Evolutionary conservation across 108 stramenopile species (phyloP), one percentile per base, ranked within the genome.

Genomic region (Nannochloropsis oceanica): DNA sequence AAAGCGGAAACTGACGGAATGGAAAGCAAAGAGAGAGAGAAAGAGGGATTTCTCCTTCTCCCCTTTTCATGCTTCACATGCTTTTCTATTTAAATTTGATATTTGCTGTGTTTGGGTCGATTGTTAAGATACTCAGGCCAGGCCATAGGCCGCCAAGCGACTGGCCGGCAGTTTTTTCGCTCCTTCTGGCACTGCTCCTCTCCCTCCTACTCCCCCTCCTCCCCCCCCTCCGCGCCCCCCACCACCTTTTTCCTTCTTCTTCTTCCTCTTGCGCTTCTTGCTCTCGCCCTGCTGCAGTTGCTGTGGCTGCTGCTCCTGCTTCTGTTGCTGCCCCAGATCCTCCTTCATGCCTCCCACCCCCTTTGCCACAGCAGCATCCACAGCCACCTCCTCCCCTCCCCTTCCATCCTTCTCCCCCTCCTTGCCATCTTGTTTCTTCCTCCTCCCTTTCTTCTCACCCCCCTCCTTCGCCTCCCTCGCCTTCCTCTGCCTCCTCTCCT

Each of bases 271-370:
- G 18, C 59, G 59, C 59, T 73, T 73, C 59, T 73, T 73, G 18
- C n/a, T 73, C 59, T 73, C n/a, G 5, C n/a, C 59, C 0, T n/a
- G 22, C n/a, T 73, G 18, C 59, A 9, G 34, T 5, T 3, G 34
- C 34, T 34, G 34, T 5, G 1, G 34, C 34, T 34, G 34, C 59
- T 73, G 0, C 59, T 73, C 10, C 8, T n/a, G 22, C 59, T n/a
- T 7, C 22, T 0, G 22, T 73, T 73, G 22, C 59, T n/a, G 8
- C 59, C 59, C 59, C 59, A 2, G 59, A 73, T 86, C 82, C 79
- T 79, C 86, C 82, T 82, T 86, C 82, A 83, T 86, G 8, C 82
- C 42, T 43, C 86, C 50, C 11, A 79, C 82, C 44, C 86, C 42
- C 83, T 86, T 83, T 3, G 82, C 86, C 34, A 81, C 86, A 11